Conservation (phyloP, 106 monocot species). For the Cymbidium sinense region DNA sequence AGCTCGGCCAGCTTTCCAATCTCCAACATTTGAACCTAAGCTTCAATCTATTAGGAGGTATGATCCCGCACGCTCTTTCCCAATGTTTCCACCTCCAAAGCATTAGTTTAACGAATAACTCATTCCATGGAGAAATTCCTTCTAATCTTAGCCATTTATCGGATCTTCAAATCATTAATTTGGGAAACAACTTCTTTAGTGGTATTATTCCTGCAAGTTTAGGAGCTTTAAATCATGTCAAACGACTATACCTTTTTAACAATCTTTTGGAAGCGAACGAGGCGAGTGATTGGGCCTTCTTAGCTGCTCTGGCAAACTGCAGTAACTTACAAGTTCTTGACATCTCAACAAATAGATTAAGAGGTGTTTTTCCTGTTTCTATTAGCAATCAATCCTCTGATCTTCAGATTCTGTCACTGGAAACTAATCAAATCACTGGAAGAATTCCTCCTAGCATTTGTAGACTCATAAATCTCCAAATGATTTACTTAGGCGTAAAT, state of each 20-base stretch:
- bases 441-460: conserved; percentile 16
- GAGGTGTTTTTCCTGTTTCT: conserved; percentile 18
- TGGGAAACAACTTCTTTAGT: conserved; percentile 11
- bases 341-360: not conserved
- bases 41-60: conserved; percentile 19
- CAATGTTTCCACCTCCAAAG: not conserved
- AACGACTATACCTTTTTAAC: not conserved
- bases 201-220: conserved; percentile 22
- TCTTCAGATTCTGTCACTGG: not conserved
- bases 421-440: conserved; percentile 17
- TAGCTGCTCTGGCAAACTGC: conserved; percentile 19
- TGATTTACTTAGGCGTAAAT: not conserved
- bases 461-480: conserved; percentile 7
- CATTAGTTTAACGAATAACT: conserved; percentile 12
- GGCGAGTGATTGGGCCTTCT: conserved; percentile 22
- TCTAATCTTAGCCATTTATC: conserved; percentile 14
- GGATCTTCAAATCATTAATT: not conserved
- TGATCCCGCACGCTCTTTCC: conserved; percentile 14
- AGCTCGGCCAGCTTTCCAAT: conserved; percentile 14
- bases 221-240: conserved; percentile 10
- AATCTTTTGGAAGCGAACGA: conserved; percentile 19
- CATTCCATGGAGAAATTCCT: conserved; percentile 16
- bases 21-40: conserved; percentile 15
- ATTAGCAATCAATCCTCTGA: conserved; percentile 8
- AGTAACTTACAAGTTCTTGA: conserved; percentile 2